phyloP scores from a whole-genome alignment of 495 filamentous ascomycete species.

The Glonium stellatum region DNA sequence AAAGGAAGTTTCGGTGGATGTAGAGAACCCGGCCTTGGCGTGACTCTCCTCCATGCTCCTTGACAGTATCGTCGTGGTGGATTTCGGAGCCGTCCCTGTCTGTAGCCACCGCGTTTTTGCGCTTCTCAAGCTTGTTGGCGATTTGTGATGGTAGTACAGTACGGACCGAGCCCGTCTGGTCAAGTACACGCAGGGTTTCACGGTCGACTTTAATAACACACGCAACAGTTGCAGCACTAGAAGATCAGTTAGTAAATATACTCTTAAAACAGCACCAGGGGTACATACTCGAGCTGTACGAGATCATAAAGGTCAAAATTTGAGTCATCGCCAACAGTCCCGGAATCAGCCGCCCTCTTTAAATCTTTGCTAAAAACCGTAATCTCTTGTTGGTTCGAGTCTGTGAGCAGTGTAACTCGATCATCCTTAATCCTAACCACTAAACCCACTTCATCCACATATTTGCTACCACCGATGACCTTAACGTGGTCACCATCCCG shows the following conservation, averaged over 20 bases:
- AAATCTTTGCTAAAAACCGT: constrained; percentile 98
- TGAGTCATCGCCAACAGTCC: constrained; percentile 67
- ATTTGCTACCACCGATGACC: constrained; percentile 91
- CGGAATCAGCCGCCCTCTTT: constrained; percentile 83
- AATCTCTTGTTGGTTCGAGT: constrained; percentile 85
- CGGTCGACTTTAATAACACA: constrained; percentile 93
- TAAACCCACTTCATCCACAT: constrained; percentile 90
- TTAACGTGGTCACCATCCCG: constrained; percentile 94
- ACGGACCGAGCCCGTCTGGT: constrained; percentile 78
- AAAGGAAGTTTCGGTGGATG: constrained; percentile 83
- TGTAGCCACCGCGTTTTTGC: constrained; percentile 78
- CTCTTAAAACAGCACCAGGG: neutral
- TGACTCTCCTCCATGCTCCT: constrained; percentile 78
- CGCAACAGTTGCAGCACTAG: constrained; percentile 73
- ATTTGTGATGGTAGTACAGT: constrained; percentile 86
- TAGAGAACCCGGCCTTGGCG: constrained; percentile 83
- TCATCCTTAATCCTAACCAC: constrained; percentile 88
- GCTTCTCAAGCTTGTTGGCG: constrained; percentile 71
- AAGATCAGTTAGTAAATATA: constrained; percentile 32
- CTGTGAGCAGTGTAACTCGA: constrained; percentile 81
- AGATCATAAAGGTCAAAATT: constrained; percentile 89
- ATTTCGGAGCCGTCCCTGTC: constrained; percentile 93
- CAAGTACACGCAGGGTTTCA: constrained; percentile 80
- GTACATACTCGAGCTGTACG: constrained; percentile 78
- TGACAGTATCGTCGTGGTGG: constrained; percentile 80